Base-by-base conservation (phyloP, 2,329 filamentous ascomycete species). In the Teratosphaeria destructans region DNA sequence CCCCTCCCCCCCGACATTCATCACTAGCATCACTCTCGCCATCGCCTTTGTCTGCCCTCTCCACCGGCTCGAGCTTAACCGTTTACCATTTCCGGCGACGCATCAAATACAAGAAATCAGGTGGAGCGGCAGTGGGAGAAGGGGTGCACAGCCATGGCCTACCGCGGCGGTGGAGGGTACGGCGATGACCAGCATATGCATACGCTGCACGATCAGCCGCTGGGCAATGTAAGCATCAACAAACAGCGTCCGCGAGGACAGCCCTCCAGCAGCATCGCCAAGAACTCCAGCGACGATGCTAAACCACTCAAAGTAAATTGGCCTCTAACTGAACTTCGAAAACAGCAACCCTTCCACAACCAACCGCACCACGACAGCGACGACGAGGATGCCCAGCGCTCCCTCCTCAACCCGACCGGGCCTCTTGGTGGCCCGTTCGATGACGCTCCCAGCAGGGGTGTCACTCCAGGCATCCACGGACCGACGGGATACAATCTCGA, bases 371-470 rank as follows among this genome's bases (percentile, higher is more conserved):
- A 66, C 62, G 66, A 72, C 66, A 66, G 63, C 61, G 67, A 78
- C 62, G 77, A 80, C 61, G 77, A 79, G 23, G 78, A 80, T 63
- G 76, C 75, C 60, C 75, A 74, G 67, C 76, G 73, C 62, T 80
- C 78, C 57, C 74, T 81, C 52, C 73, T 81, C 32, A 78, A 79
- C 65, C 75, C 77, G 43, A 74, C 74, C 16, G 77, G 77, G 61
- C 72, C 73, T 37, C 72, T 76, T 65, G 71, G 74, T 26, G 77
- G 77, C 60, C 78, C 78, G 59, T 80, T 80, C 69, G 76, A 78
- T 66, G 76, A 78, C 61, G 72, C 68, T 59, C 64, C 71, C 68
- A 73, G 70, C 62, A 65, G 68, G 61, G 60, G 64, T 32, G 61
- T 63, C 64, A 76, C 66, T 12, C 70, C 71, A 61, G 72, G 66